Percentiles rank a stretch among this genome's conserved stretches.
phyloP scores from a whole-genome alignment of 23 red algal genomes.

The Cyanidiococcus yangmingshanensis region DNA sequence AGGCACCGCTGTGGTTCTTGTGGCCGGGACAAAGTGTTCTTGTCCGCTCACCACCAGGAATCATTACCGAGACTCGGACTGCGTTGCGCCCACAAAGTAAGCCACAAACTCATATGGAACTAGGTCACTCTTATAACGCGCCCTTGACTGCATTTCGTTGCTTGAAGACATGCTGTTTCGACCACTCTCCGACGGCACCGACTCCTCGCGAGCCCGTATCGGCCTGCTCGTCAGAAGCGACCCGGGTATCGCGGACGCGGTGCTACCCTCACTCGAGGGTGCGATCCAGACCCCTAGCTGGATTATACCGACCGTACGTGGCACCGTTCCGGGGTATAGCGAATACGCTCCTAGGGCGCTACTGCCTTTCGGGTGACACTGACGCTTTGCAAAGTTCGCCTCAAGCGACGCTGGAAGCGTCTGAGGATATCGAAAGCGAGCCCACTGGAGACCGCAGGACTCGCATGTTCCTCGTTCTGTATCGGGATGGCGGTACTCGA shows the following conservation, averaged over 20 bases:
- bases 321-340: neutral
- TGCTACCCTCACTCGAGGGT: neutral
- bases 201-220: neutral
- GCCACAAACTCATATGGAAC: no score
- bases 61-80: no score
- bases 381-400: no score
- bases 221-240: neutral
- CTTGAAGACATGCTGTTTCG: no score
- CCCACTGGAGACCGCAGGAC: neutral
- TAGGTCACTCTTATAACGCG: no score
- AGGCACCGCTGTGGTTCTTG: no score
- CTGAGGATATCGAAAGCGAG: neutral
- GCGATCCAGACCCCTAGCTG: neutral
- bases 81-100: no score
- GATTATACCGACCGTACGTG: slow-evolving; percentile 3
- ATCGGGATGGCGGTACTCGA: neutral
- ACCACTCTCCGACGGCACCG: neutral
- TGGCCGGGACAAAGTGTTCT: no score
- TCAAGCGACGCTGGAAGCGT: neutral
- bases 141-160: no score
- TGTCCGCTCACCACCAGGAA: no score
- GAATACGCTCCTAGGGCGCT: neutral
- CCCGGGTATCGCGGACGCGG: neutral
- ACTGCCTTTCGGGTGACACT: neutral
- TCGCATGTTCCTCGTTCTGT: neutral